Evolutionary conservation across 169 alveolate genomes (phyloP).

Genomic region (Neospora caninum): DNA sequence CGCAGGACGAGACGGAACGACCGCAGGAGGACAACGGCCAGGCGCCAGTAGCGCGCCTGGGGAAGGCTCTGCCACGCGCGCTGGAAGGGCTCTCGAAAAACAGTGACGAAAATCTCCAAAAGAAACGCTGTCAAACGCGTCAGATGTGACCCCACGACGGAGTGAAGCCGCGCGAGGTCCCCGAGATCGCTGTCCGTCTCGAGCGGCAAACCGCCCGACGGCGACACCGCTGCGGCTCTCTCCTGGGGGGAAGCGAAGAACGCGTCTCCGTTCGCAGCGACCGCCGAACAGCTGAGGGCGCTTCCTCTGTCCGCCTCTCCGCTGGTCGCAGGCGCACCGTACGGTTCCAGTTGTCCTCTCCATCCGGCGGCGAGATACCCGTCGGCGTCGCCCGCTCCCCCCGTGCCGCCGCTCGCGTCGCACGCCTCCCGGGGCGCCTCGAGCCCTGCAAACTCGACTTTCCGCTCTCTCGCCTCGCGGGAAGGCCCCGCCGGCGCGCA

Average conservation of each 20-base stretch:
- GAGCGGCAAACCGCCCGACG: not conserved
- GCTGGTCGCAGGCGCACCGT: no score
- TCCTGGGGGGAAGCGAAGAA: not conserved
- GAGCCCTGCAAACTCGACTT: not conserved
- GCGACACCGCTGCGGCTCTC: not conserved
- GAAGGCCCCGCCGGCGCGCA: not conserved
- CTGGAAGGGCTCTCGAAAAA: slow-evolving; percentile 23
- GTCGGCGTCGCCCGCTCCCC: not conserved
- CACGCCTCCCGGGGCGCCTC: not conserved
- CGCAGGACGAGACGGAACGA: slow-evolving; percentile 36
- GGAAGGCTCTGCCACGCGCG: slow-evolving; percentile 49
- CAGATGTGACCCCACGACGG: not conserved
- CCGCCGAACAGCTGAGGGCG: not conserved
- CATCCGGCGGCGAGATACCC: not conserved
- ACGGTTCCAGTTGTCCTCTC: not conserved
- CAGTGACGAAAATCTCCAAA: not conserved
- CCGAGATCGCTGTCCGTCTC: slow-evolving; percentile 38
- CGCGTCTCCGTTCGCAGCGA: not conserved
- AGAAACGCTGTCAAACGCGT: not conserved
- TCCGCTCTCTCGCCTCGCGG: not conserved
- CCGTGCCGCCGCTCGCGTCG: slow-evolving; percentile 2
- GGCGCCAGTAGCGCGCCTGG: slow-evolving; percentile 59
- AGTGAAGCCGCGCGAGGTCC: not conserved
- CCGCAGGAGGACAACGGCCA: slow-evolving; percentile 50
- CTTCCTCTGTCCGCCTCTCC: no score